Percentiles rank a stretch among this genome's conserved stretches.
These are phyloP conservation scores for Oidiodendron maius DNA, from an alignment of 495 filamentous ascomycete species.

Conservation along the genomic window DNA sequence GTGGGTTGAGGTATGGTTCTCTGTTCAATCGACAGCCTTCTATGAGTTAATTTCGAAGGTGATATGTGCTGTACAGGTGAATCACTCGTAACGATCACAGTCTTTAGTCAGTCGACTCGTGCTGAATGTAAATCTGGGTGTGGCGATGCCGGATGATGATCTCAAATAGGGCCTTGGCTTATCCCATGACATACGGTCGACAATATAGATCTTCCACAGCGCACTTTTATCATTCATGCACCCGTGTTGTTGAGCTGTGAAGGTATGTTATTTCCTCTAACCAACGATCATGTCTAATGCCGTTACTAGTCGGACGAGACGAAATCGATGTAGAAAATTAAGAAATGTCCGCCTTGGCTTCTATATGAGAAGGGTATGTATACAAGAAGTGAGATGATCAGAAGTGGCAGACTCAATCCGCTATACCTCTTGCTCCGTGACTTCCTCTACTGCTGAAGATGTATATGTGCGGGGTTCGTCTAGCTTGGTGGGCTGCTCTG, in stretches of 20 bases:
- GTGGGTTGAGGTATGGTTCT: slow-evolving; percentile 5
- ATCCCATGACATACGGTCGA: background rate
- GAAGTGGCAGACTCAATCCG: no score
- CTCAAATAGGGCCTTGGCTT: slow-evolving; percentile 4
- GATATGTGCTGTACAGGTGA: background rate
- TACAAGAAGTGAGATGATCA: no score
- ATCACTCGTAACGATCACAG: background rate
- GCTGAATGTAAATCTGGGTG: background rate
- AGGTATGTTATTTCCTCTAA: background rate
- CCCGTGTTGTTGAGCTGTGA: background rate
- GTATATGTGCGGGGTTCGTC: no score
- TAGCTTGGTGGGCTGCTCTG: no score
- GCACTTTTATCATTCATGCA: slow-evolving; percentile 5
- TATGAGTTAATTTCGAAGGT: background rate
- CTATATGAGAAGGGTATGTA: no score
- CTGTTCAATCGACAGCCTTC: background rate
- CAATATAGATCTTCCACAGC: slow-evolving; percentile 1
- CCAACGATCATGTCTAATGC: background rate
- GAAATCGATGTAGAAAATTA: no score
- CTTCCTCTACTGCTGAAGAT: no score
- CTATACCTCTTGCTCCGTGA: no score
- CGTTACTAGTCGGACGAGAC: background rate
- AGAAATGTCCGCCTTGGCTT: no score
- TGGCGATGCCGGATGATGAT: slow-evolving; percentile 1
- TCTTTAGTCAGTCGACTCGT: slow-evolving; percentile 1